Evolutionary conservation across 2,329 filamentous ascomycete genomes (phyloP).

Genomic region (Raffaelea ambrosiae): DNA sequence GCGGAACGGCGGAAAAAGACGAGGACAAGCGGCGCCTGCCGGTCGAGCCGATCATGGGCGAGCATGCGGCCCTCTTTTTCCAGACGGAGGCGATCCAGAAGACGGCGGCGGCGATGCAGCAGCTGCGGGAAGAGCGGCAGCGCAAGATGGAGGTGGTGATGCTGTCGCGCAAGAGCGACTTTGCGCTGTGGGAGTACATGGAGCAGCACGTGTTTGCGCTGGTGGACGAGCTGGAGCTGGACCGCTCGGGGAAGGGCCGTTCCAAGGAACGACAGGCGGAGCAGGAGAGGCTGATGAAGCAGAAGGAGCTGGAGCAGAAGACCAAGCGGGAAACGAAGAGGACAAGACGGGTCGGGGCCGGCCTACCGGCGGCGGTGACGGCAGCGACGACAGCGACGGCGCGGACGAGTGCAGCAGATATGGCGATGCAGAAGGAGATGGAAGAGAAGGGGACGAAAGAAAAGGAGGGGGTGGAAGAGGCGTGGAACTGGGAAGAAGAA

Average conservation of each 20-base stretch:
- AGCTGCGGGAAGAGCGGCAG: constrained; percentile 6
- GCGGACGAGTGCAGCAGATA: no score
- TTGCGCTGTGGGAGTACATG: constrained; percentile 58
- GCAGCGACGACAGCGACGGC: no score
- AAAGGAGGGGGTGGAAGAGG: background rate
- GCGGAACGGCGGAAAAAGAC: background rate
- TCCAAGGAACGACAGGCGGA: constrained; percentile 13
- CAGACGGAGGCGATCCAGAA: background rate
- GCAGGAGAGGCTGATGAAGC: constrained; percentile 39
- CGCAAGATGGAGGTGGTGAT: constrained; percentile 41
- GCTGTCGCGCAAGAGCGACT: constrained; percentile 47
- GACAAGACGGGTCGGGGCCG: background rate
- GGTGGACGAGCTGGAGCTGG: constrained; percentile 35
- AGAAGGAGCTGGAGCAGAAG: constrained; percentile 23
- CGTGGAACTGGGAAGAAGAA: no score
- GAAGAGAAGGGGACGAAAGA: background rate
- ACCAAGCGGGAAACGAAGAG: background rate
- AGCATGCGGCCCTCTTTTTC: no score
- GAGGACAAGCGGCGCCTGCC: background rate
- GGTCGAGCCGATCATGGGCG: no score
- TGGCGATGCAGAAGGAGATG: constrained; percentile 39
- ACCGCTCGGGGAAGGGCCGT: background rate
- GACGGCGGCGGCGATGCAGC: no score
- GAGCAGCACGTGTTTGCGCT: constrained; percentile 58
- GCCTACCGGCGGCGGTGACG: no score